These are phyloP conservation scores for Erysimum pusillum DNA, from an alignment of 441 rosid genomes.

Conservation along the genomic window DNA sequence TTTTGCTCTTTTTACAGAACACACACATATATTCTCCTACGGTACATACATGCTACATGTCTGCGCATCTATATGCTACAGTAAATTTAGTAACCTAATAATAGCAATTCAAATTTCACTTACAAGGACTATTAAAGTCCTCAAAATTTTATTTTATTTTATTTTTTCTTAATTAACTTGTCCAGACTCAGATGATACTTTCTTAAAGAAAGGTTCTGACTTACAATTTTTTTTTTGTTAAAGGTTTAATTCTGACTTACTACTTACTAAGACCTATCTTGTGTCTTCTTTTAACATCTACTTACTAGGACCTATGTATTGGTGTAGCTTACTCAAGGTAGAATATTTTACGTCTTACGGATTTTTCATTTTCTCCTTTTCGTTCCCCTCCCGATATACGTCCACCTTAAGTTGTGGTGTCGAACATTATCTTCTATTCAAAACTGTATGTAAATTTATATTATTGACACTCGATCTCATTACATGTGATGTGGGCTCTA, in stretches of 20 bases:
- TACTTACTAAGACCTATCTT: too few relatives aligned
- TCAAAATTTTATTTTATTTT: not conserved
- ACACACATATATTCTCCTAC: slow-evolving; percentile 21
- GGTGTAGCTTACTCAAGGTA: not conserved
- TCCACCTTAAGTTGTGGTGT: slow-evolving; percentile 33
- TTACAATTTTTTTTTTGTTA: too few relatives aligned
- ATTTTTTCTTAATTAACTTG: not conserved
- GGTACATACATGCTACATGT: slow-evolving; percentile 25
- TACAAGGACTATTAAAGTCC: not conserved
- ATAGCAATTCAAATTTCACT: not conserved
- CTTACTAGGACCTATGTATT: not conserved
- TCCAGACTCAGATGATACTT: not conserved
- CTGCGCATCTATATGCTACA: slow-evolving; percentile 13
- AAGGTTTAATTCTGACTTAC: too few relatives aligned
- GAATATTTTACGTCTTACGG: not conserved
- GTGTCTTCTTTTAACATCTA: too few relatives aligned
- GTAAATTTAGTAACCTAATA: not conserved
- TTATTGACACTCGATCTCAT: slow-evolving; percentile 18
- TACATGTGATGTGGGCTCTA: slow-evolving; percentile 46
- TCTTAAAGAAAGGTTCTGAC: not conserved
- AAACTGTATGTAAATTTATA: slow-evolving; percentile 13
- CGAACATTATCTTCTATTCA: slow-evolving; percentile 33
- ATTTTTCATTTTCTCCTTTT: slow-evolving; percentile 18
- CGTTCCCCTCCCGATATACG: not conserved
- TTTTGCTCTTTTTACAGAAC: slow-evolving; percentile 42